A percentile compares a stretch with the other conserved stretches of the same genome.
phyloP scores from a whole-genome alignment of 805 yeast species.

The Metschnikowia lachancei region DNA sequence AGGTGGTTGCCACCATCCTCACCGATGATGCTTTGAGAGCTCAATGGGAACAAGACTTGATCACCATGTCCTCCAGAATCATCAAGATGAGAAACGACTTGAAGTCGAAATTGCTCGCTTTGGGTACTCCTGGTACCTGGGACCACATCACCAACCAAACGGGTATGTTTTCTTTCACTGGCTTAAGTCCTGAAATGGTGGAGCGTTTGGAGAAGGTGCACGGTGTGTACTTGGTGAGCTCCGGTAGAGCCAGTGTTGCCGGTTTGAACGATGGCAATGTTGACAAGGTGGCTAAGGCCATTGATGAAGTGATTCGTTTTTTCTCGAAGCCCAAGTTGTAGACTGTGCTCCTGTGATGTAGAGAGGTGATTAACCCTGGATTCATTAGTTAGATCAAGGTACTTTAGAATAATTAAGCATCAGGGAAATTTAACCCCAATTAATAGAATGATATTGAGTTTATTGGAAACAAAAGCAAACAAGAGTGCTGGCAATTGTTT shows the following conservation, averaged over 20 bases:
- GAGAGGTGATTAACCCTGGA: too few relatives aligned
- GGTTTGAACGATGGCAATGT: conserved; percentile 83
- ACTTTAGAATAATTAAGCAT: too few relatives aligned
- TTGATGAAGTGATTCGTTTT: conserved; percentile 68
- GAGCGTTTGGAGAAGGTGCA: conserved; percentile 70
- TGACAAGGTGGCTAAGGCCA: conserved; percentile 71
- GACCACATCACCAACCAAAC: conserved; percentile 85
- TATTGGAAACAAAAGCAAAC: too few relatives aligned
- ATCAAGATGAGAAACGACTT: conserved; percentile 70
- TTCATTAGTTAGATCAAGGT: too few relatives aligned
- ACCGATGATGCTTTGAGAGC: conserved; percentile 59
- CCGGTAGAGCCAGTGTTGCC: conserved; percentile 92
- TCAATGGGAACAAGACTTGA: conserved; percentile 83
- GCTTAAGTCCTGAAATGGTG: conserved; percentile 74
- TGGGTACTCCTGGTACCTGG: conserved; percentile 87
- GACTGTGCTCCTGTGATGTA: too few relatives aligned
- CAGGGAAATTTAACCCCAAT: too few relatives aligned
- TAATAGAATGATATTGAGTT: too few relatives aligned
- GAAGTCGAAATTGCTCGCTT: conserved; percentile 54
- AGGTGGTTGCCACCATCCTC: conserved; percentile 76
- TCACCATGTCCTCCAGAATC: conserved; percentile 86
- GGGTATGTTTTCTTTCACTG: conserved; percentile 97
- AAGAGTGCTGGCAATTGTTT: too few relatives aligned
- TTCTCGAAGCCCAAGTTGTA: conserved; percentile 20
- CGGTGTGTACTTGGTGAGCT: conserved; percentile 74